Conservation (phyloP, 1,139 yeast genomes). For the Kodamaea alishanica region DNA sequence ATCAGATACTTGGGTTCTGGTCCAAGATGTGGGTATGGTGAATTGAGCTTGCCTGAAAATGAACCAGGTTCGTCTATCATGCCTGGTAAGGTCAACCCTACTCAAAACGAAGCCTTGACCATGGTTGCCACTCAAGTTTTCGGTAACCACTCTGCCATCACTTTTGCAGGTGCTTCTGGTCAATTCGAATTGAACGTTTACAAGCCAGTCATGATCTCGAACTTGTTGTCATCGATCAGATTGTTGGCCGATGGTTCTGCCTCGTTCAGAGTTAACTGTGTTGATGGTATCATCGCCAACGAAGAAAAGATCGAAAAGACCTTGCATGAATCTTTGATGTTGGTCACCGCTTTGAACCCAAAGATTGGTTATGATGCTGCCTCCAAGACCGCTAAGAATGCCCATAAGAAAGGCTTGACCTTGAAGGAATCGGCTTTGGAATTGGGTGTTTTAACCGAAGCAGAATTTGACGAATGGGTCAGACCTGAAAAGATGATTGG, state of each 20-base stretch:
- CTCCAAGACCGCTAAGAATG: slow-evolving; percentile 96
- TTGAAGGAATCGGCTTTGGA: slow-evolving; percentile 92
- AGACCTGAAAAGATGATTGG: slow-evolving; percentile 98
- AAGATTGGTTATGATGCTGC: slow-evolving; percentile 98
- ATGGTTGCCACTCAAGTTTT: slow-evolving; percentile 98
- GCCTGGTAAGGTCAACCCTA: slow-evolving; percentile 99
- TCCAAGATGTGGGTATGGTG: slow-evolving; percentile 99
- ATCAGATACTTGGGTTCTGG: slow-evolving; percentile 98
- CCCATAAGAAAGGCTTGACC: slow-evolving; percentile 96
- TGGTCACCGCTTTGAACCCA: slow-evolving; percentile 97
- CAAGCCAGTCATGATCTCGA: slow-evolving; percentile 93
- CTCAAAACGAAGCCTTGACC: slow-evolving; percentile 97
- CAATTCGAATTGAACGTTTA: slow-evolving; percentile 97
- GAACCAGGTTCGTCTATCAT: slow-evolving; percentile 99
- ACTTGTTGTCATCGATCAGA: slow-evolving; percentile 82
- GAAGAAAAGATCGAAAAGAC: slow-evolving; percentile 79
- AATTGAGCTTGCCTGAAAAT: slow-evolving; percentile 90
- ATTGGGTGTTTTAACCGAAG: slow-evolving; percentile 73
- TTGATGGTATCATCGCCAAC: slow-evolving; percentile 90
- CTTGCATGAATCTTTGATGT: slow-evolving; percentile 92
- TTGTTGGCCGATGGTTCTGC: slow-evolving; percentile 83
- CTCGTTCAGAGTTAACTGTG: slow-evolving; percentile 92
- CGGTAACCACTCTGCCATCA: slow-evolving; percentile 93
- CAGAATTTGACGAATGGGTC: slow-evolving; percentile 94
- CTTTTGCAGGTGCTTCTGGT: slow-evolving; percentile 97